Percentiles rank a stretch among this genome's conserved stretches.
These are phyloP conservation scores for Chaetoscypha palmicola DNA, from an alignment of 2,329 filamentous ascomycete genomes.

Conservation along the genomic window DNA sequence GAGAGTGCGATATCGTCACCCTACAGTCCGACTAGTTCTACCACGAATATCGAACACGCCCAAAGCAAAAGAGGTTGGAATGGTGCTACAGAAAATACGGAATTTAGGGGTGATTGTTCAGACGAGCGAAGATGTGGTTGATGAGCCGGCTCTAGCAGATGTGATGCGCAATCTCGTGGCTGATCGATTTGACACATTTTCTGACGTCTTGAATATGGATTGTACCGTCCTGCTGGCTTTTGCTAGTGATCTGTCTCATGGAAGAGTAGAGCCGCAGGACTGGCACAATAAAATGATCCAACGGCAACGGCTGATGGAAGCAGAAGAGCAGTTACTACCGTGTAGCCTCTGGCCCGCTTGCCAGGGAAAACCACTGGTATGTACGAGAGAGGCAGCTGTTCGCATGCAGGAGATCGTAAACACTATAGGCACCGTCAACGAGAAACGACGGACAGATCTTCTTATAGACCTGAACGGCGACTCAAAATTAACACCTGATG, in stretches of 20 bases:
- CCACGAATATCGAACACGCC: conserved; percentile 47
- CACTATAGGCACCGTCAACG: conserved; percentile 50
- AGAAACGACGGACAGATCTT: conserved; percentile 48
- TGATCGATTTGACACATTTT: conserved; percentile 34
- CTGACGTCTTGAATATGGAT: conserved; percentile 46
- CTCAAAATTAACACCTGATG: conserved; percentile 18
- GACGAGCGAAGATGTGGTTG: conserved; percentile 25
- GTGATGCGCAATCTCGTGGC: conserved; percentile 31
- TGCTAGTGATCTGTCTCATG: conserved; percentile 53
- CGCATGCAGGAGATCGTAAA: conserved; percentile 59
- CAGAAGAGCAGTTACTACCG: conserved; percentile 50
- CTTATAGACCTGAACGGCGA: conserved; percentile 38
- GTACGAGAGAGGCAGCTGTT: conserved; percentile 53
- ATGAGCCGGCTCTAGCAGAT: conserved; percentile 15
- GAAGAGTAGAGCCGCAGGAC: conserved; percentile 25
- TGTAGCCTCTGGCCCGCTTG: conserved; percentile 57
- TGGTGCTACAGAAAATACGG: conserved; percentile 47
- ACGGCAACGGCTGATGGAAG: conserved; percentile 55
- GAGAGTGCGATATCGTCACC: conserved; percentile 52
- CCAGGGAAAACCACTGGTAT: conserved; percentile 45
- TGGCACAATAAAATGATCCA: conserved; percentile 29
- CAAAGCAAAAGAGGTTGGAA: conserved; percentile 45
- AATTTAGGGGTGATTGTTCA: conserved; percentile 36
- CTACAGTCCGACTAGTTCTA: conserved; percentile 52
- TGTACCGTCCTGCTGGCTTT: conserved; percentile 62